Evolutionary conservation across 495 filamentous ascomycete genomes (phyloP), one percentile per base, ranked within the genome.

Genomic region (Coniosporium apollinis): DNA sequence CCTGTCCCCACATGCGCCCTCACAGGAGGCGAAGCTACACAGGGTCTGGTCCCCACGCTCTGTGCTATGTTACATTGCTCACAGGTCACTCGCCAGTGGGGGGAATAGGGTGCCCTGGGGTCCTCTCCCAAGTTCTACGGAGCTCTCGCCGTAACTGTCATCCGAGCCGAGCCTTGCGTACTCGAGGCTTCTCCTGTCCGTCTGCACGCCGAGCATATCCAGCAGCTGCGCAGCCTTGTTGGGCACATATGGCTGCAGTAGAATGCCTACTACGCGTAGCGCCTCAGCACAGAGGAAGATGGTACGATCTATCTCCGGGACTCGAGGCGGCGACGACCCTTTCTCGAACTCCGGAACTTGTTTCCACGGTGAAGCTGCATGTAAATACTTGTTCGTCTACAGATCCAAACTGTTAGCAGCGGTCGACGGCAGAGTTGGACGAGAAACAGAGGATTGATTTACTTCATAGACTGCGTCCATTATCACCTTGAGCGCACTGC

Each of bases 161-260:
- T 97, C 87, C 25, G 45, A 57, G 3, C 69, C 71, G 10, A 70
- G 39, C 46, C 51, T 33, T 19, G 73, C 64, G 64, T 73, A 51
- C 37, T 62, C 51, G 50, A 77, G 62, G 39, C 64, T 56, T 39
- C 78, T 63, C 45, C 64, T 63, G 28, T 69, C 66, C 10, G 50
- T 47, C n/a, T 61, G 57, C 13, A 96, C 84, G 7, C 79, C 74
- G 3, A 97, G 59, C 46, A 69, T 66, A 49, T 94, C 80, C 8
- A 96, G 65, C 30, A 96, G 48, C 45, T 75, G 63, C 22, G 57
- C 52, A 30, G 80, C 65, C 54, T 87, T 93, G n/a, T 55, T 63
- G 3, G 89, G 89, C 67, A 96, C 85, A 49, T 79, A 85, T 3
- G 89, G 85, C 54, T 93, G 87, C 19, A 97, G 59, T 22, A 96